These are phyloP conservation scores for Corynascus novoguineensis DNA, from an alignment of 495 filamentous ascomycete genomes.

Conservation along the genomic window DNA sequence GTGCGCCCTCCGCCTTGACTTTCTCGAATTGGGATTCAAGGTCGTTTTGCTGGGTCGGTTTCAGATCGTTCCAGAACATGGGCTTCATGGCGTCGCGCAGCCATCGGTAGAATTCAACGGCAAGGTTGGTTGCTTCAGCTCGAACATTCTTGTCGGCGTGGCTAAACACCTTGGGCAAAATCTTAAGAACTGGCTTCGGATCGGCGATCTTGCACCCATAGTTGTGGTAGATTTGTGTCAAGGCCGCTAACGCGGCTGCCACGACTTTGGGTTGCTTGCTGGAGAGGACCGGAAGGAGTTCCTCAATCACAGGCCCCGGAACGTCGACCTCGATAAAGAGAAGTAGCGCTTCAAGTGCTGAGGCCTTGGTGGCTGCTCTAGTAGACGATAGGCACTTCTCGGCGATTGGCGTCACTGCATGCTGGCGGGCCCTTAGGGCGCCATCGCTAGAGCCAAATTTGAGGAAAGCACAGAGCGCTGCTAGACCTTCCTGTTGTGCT, in stretches of 20 bases:
- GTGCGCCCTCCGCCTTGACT: slow-evolving; percentile 77
- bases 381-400: slow-evolving; percentile 91
- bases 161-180: slow-evolving; percentile 83
- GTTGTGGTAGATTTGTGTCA: slow-evolving; percentile 80
- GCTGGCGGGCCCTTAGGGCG: slow-evolving; percentile 71
- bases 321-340: slow-evolving; percentile 88
- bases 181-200: slow-evolving; percentile 90
- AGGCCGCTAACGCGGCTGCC: slow-evolving; percentile 71
- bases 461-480: slow-evolving; percentile 79
- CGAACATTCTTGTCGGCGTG: slow-evolving; percentile 99
- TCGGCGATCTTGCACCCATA: slow-evolving; percentile 96
- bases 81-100: slow-evolving; percentile 97
- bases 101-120: slow-evolving; percentile 96
- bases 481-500: slow-evolving; percentile 88
- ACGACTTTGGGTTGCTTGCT: slow-evolving; percentile 95
- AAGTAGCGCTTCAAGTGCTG: slow-evolving; percentile 77
- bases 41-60: slow-evolving; percentile 91
- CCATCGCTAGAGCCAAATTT: slow-evolving; percentile 77
- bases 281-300: slow-evolving; percentile 75
- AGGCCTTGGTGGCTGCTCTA: slow-evolving; percentile 80
- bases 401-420: slow-evolving; percentile 68
- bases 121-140: slow-evolving; percentile 84
- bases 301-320: slow-evolving; percentile 80
- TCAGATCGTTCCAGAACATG: slow-evolving; percentile 93
- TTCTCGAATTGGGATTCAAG: slow-evolving; percentile 91